These are phyloP conservation scores for Licmophora abbreviata DNA, from an alignment of 108 stramenopile genomes.

Conservation along the genomic window DNA sequence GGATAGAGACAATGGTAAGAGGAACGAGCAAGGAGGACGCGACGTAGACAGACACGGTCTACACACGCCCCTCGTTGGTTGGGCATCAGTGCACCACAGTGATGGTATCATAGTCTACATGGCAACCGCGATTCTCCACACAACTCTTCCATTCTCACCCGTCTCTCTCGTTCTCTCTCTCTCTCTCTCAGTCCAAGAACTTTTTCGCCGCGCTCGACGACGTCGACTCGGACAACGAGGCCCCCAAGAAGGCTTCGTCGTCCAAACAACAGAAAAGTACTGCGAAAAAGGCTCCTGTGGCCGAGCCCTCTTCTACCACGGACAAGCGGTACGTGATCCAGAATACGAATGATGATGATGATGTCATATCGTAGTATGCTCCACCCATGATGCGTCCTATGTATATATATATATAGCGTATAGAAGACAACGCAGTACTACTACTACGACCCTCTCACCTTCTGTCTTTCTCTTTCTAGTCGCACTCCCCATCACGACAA, in stretches of 20 bases:
- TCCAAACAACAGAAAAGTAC: conserved; percentile 14
- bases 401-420: neutral
- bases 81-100: too few relatives aligned
- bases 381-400: neutral
- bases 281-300: conserved; percentile 36
- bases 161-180: neutral
- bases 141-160: neutral
- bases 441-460: neutral
- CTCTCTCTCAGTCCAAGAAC: conserved; percentile 36
- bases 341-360: too few relatives aligned
- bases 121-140: neutral
- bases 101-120: too few relatives aligned
- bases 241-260: conserved; percentile 18
- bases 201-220: conserved; percentile 86
- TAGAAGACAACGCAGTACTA: conserved; percentile 7
- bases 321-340: too few relatives aligned
- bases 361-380: neutral
- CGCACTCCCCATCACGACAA: conserved; percentile 26
- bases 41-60: too few relatives aligned
- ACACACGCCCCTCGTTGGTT: too few relatives aligned
- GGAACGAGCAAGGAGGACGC: too few relatives aligned
- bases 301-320: conserved; percentile 53
- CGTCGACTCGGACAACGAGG: conserved; percentile 79
- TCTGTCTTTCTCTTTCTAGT: conserved; percentile 4
- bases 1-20: too few relatives aligned